Evolutionary conservation across 371 early-diverging fungal species (phyloP), one percentile per base, ranked within the genome.

Genomic region (Mucor racemosus): DNA sequence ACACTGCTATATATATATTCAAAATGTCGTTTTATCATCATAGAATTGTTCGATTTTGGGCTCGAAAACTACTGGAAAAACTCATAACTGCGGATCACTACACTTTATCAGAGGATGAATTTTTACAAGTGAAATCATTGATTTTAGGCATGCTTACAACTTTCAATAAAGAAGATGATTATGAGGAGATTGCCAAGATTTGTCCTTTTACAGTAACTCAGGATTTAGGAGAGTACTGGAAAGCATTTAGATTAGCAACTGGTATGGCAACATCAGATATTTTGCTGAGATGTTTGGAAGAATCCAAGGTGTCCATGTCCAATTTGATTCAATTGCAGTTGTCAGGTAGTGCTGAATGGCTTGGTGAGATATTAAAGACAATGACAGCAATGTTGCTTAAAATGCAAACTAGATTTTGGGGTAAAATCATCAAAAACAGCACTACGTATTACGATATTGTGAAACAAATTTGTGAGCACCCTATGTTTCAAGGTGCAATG

Each of bases 41-140:
- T 42, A 64, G 73, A 7, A 59, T 72, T 13, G 62, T 80, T 21
- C 73, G 83, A 6, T 67, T 75, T 39, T 82, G 80, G 80, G 70
- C 78, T 2, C 61, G 83, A 44, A 82, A 80, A 60, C 55, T 76
- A n/a, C n/a, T 82, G 0, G 76, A 80, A 38, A 71, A 72, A 19
- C 74, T 73, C 42, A 44, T 46, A 14, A 59, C 54, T n/a, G 39
- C 58, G 35, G 71, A 75, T 38, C 50, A 55, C n/a, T 69, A 63
- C 44, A 36, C 7, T 4, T 40, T 68, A 19, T 46, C 58, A 10
- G 63, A 67, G 5, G 57, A 53, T 1, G 68, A 65, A 7, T 65
- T 65, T 21, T 8, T 26, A 11, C 41, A 60, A 14, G 26, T 54
- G 4, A 60, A 69, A n/a, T 55, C 64, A 11, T 36, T 68, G n/a